phyloP scores from a whole-genome alignment of 768 basidiomycete genomes.

The Cyclocybe aegerita region DNA sequence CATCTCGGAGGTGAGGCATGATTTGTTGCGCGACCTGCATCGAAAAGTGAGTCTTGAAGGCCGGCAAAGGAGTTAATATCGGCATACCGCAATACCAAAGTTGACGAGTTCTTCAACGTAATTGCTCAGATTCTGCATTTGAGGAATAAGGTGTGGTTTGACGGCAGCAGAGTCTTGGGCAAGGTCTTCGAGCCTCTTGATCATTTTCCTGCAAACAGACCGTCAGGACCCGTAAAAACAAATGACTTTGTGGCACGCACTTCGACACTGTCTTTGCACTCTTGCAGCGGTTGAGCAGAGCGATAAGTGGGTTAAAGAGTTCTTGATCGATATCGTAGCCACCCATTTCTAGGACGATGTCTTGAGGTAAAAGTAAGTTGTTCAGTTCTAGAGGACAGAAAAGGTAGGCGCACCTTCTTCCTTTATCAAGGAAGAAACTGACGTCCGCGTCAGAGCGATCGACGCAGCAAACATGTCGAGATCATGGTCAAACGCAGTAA shows the following conservation, averaged over 20 bases:
- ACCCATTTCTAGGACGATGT: constrained; percentile 70
- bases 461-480: constrained; percentile 93
- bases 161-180: constrained; percentile 70
- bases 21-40: constrained; percentile 84
- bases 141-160: constrained; percentile 66
- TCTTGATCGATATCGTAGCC: constrained; percentile 73
- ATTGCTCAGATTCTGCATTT: constrained; percentile 71
- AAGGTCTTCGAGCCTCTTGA: constrained; percentile 82
- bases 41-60: background rate
- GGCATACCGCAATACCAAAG: constrained; percentile 82
- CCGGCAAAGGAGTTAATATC: background rate
- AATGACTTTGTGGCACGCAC: constrained; percentile 37
- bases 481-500: constrained; percentile 83
- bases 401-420: constrained; percentile 63
- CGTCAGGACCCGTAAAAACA: background rate
- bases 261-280: constrained; percentile 77
- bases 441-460: constrained; percentile 86
- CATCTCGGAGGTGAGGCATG: constrained; percentile 82
- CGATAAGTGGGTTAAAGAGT: constrained; percentile 80
- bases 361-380: constrained; percentile 34
- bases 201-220: constrained; percentile 67
- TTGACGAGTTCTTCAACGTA: constrained; percentile 81
- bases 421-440: constrained; percentile 65
- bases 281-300: constrained; percentile 79
- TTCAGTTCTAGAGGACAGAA: background rate